Base-by-base conservation (phyloP, 768 basidiomycete species). In the Mycena galericulata region DNA sequence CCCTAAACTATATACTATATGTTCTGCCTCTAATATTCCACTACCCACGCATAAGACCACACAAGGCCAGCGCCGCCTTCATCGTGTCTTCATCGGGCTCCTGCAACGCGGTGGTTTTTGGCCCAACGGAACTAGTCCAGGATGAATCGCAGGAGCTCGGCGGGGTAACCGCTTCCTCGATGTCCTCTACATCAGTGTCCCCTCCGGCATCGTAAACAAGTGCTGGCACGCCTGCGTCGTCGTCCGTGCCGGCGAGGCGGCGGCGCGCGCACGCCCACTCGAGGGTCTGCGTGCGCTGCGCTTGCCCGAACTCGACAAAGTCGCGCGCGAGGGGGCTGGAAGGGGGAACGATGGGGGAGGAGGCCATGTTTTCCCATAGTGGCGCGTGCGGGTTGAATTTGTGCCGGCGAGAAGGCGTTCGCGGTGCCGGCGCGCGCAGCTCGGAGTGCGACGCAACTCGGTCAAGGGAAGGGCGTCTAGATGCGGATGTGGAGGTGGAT, bases 241-340 rank as follows among this genome's bases (percentile, higher is more conserved):
- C 79, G 47, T 83, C 79, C 69, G 83, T 87, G 34, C 84, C 87
- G 4, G 83, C 82, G 17, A 87, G 67, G 46, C 87, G 77, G 14
- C 87, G 86, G 29, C 87, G 88, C 2, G 90, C 90, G 78, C 91
- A 93, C 0, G 91, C 91, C 91, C 90, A 92, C 73, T 93, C 92
- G 61, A 93, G 80, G 20, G 90, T 90, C 38, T 83, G 84, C 26
- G 84, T 82, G 26, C 79, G 79, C 69, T 84, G 84, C 27, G 81
- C 79, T 46, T 82, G 81, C 26, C 82, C 84, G 57, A 86, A 84
- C 29, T 85, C 84, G 70, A 86, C 80, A 56, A 82, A 85, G 53
- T 85, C 85, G 62, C 81, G 78, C 4, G 81, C 78, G 6, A 82
- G 77, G 0, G 90, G 89, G 64, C 88, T 89, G 40, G 83, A 82